phyloP scores from a whole-genome alignment of 2,329 filamentous ascomycete genomes.

The Pseudogymnoascus pannorum region DNA sequence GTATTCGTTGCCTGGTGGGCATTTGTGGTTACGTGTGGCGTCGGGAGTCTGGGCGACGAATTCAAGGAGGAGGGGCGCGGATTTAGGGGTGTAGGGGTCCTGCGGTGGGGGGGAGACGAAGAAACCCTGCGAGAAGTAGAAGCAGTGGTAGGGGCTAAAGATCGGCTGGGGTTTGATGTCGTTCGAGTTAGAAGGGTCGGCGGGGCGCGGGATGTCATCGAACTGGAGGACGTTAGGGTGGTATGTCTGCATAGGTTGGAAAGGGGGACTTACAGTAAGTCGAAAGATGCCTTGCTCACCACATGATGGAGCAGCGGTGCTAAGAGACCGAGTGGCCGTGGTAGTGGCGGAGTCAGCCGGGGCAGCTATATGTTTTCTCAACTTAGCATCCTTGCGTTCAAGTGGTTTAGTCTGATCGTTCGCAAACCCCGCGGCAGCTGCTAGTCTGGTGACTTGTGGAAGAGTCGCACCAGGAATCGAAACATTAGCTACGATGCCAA shows the following conservation, averaged over 20 bases:
- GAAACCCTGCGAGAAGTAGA: slow-evolving; percentile 33
- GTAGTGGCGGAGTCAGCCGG: background rate
- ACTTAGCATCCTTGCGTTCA: background rate
- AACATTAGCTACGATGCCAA: background rate
- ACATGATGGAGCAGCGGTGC: slow-evolving; percentile 11
- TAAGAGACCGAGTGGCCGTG: background rate
- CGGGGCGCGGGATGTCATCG: slow-evolving; percentile 26
- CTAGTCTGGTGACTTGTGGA: background rate
- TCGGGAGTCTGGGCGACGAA: slow-evolving; percentile 25
- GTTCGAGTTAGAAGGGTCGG: slow-evolving; percentile 16
- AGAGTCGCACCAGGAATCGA: background rate
- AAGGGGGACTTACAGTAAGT: slow-evolving; percentile 20
- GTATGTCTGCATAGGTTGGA: background rate
- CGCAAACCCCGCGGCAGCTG: background rate
- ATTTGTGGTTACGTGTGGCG: background rate
- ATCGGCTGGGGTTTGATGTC: slow-evolving; percentile 20
- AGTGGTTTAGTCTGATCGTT: background rate
- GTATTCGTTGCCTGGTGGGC: background rate
- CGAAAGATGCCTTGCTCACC: slow-evolving; percentile 24
- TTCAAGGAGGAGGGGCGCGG: slow-evolving; percentile 25
- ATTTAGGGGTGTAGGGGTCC: slow-evolving; percentile 26
- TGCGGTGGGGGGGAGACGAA: slow-evolving; percentile 26
- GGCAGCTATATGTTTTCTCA: background rate
- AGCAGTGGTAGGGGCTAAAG: slow-evolving; percentile 29
- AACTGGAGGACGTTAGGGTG: slow-evolving; percentile 21